phyloP scores from a whole-genome alignment of 306 rosid species.

The Lupinus albus region DNA sequence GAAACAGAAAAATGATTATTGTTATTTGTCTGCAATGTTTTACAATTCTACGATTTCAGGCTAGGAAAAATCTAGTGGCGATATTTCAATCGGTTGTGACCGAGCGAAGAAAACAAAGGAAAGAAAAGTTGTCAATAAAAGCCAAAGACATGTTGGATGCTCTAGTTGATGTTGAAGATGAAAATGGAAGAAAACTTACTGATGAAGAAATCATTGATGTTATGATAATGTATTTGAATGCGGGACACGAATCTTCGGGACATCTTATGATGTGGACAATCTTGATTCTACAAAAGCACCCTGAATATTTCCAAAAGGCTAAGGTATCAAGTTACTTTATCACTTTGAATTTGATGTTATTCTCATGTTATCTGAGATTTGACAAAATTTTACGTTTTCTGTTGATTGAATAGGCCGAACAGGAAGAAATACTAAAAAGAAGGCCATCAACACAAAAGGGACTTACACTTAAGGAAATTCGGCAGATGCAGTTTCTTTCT shows the following conservation, averaged over 20 bases:
- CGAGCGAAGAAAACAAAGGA: conserved; percentile 48
- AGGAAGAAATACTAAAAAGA: conserved; percentile 55
- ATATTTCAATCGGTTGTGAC: conserved; percentile 58
- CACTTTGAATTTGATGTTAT: background rate
- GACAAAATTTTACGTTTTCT: too few species aligned
- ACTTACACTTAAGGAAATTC: conserved; percentile 59
- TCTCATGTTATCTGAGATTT: too few species aligned
- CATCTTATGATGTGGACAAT: conserved; percentile 84
- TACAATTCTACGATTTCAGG: conserved; percentile 41
- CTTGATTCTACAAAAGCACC: conserved; percentile 53
- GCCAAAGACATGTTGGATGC: conserved; percentile 84
- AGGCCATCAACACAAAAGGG: conserved; percentile 66
- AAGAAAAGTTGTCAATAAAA: background rate
- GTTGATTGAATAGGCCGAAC: conserved; percentile 69
- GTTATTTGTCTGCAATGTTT: background rate
- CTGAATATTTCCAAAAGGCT: conserved; percentile 60
- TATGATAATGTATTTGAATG: conserved; percentile 83
- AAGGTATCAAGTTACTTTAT: conserved; percentile 53
- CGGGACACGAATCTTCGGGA: conserved; percentile 93
- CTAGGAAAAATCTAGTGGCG: conserved; percentile 56
- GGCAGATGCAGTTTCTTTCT: conserved; percentile 72
- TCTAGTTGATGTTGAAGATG: conserved; percentile 68
- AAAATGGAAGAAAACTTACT: conserved; percentile 59
- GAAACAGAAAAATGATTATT: background rate
- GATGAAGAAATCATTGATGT: conserved; percentile 80